Conservation (phyloP, 495 filamentous ascomycete genomes). For the Astrothelium subdiscretum region DNA sequence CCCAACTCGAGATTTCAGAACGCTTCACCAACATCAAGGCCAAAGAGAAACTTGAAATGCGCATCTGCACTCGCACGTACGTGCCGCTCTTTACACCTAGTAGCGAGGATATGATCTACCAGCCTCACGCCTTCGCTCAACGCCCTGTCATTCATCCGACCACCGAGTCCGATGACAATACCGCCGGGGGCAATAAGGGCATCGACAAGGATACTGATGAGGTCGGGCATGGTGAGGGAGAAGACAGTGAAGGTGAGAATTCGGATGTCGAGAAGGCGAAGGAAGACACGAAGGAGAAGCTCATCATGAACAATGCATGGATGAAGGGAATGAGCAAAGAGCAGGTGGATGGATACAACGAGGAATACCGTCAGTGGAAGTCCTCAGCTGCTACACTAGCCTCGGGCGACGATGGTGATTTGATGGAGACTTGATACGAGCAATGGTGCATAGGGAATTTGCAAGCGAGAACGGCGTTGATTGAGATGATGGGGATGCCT, state of each 20-base stretch:
- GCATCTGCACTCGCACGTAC: slow-evolving; percentile 73
- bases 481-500: neutral
- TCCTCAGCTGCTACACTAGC: neutral
- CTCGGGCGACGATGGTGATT: neutral
- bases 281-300: slow-evolving; percentile 56
- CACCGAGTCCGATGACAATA: neutral
- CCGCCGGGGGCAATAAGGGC: neutral
- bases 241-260: slow-evolving; percentile 27
- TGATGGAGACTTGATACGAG: neutral
- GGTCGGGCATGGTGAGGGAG: slow-evolving; percentile 6
- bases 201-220: slow-evolving; percentile 5
- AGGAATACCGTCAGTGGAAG: slow-evolving; percentile 34
- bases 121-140: neutral
- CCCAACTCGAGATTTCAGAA: slow-evolving; percentile 38
- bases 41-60: slow-evolving; percentile 63
- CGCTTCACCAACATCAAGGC: slow-evolving; percentile 17
- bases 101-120: slow-evolving; percentile 51
- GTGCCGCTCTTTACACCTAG: slow-evolving; percentile 64
- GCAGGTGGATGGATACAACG: slow-evolving; percentile 57
- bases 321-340: slow-evolving; percentile 61
- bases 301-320: slow-evolving; percentile 64
- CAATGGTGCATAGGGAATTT: neutral
- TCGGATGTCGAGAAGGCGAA: slow-evolving; percentile 36
- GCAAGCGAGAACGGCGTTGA: neutral
- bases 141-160: neutral